These are phyloP conservation scores for Trichoderma sp. DNA, from an alignment of 2,329 filamentous ascomycete genomes.

Conservation along the genomic window DNA sequence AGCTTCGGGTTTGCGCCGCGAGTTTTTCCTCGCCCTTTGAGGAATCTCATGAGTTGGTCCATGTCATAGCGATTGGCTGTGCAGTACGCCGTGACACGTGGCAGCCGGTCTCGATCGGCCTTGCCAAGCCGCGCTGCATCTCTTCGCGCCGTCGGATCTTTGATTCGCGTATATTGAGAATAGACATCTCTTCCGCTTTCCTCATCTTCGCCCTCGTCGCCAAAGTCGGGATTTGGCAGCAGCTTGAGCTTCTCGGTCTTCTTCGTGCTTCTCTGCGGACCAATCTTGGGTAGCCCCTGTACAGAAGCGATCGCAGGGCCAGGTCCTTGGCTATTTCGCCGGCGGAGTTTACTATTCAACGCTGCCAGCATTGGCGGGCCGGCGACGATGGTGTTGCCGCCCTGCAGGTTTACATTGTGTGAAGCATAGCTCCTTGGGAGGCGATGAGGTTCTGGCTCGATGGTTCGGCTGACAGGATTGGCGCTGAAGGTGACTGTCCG, in stretches of 20 bases:
- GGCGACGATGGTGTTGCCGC: slow-evolving; percentile 41
- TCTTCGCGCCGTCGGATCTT: slow-evolving; percentile 88
- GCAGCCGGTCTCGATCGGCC: slow-evolving; percentile 83
- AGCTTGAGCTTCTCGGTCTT: slow-evolving; percentile 97
- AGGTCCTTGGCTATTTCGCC: slow-evolving; percentile 79
- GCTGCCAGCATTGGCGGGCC: slow-evolving; percentile 69
- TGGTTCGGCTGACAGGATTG: slow-evolving; percentile 65
- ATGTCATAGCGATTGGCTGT: slow-evolving; percentile 91
- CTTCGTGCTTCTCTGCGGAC: slow-evolving; percentile 92
- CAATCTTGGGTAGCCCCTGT: slow-evolving; percentile 69
- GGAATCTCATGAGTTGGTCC: slow-evolving; percentile 84
- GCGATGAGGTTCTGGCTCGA: slow-evolving; percentile 51
- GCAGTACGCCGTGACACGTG: slow-evolving; percentile 94
- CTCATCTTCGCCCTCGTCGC: slow-evolving; percentile 76
- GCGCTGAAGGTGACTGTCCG: slow-evolving; percentile 80
- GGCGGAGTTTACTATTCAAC: slow-evolving; percentile 83
- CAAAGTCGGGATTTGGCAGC: slow-evolving; percentile 86
- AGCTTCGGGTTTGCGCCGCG: slow-evolving; percentile 84
- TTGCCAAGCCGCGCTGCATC: slow-evolving; percentile 93
- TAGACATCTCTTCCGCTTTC: slow-evolving; percentile 96
- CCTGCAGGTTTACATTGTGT: slow-evolving; percentile 38
- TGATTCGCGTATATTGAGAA: slow-evolving; percentile 96
- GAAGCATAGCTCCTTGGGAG: slow-evolving; percentile 32
- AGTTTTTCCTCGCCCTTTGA: slow-evolving; percentile 80
- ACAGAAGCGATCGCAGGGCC: slow-evolving; percentile 41